Evolutionary conservation across 345 rosid species (phyloP), one percentile per base, ranked within the genome.

Genomic region (Citrus unshiu): DNA sequence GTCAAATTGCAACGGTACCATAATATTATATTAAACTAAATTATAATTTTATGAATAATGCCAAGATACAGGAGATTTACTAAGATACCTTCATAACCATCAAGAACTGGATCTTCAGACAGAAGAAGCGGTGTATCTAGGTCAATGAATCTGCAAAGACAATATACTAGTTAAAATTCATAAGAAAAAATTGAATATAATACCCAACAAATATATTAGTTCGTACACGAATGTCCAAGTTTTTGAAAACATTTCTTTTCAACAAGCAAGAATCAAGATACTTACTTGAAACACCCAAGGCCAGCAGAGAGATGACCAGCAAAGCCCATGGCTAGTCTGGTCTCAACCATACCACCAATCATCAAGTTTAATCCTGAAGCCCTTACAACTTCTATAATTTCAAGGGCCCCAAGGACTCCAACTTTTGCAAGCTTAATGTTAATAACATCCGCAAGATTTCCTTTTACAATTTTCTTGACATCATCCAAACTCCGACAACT

Each of bases 291-390:
- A 86, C 90, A 89, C 4, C 98, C 97, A 68, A 90, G 76, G 65
- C 99, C 98, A 54, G 98, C 98, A 75, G 99, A 92, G 77, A 95
- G 93, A 83, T 93, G 97, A 59, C 97, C 95, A 3, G 97, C 93
- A 83, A 95, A 93, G 57, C 97, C 99, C 97, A 95, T 95, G 43
- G 95, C 97, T 65, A 96, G 78, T 81, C 96, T 88, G 34, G 98
- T 96, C 86, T 96, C 99, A 72, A 93, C 98, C 99, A 96, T 91
- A 74, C 98, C 99, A 73, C 94, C 98, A 35, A 93, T 90, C 97
- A 94, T 93, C 39, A 92, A 88, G 78, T 86, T 86, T 86, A 96
- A 77, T 21, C 93, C 93, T 3, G 93, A 83, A 30, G 83, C 84
- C 82, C 89, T 88, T 74, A 92, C 98, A 74, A 85, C 81, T 74